These are phyloP conservation scores for Penicillium sp. DNA, from an alignment of 2,329 filamentous ascomycete species.

Conservation along the genomic window DNA sequence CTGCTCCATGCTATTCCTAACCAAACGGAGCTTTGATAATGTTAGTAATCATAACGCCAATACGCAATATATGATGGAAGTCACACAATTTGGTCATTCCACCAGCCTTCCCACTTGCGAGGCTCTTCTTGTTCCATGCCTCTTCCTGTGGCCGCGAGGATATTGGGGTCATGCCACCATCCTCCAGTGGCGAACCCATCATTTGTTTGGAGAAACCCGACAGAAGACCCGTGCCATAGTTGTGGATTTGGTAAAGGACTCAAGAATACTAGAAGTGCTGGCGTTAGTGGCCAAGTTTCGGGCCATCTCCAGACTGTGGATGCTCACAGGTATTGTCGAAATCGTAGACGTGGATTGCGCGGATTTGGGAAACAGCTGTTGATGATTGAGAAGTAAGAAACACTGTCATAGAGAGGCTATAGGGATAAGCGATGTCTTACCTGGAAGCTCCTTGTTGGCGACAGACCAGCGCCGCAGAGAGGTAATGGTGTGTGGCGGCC, in stretches of 20 bases:
- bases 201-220: conserved; percentile 70
- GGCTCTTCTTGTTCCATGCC: conserved; percentile 77
- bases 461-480: conserved; percentile 81
- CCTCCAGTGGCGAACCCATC: conserved; percentile 78
- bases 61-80: conserved; percentile 6
- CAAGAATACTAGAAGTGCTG: conserved; percentile 65
- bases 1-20: conserved; percentile 74
- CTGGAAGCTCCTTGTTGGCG: conserved; percentile 65
- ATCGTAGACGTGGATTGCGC: conserved; percentile 86
- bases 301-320: not conserved
- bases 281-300: not conserved
- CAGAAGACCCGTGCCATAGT: conserved; percentile 75
- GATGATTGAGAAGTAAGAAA: not conserved
- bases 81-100: conserved; percentile 84
- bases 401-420: not conserved
- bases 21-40: conserved; percentile 58
- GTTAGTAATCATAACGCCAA: conserved; percentile 17
- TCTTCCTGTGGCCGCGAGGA: conserved; percentile 80
- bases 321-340: conserved; percentile 88
- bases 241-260: conserved; percentile 85
- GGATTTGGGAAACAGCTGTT: conserved; percentile 63
- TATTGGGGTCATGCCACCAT: conserved; percentile 93
- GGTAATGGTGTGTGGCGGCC: conserved; percentile 58
- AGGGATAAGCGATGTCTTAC: conserved; percentile 40
- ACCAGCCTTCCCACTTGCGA: conserved; percentile 86